Evolutionary conservation across 2,329 filamentous ascomycete species (phyloP).

Genomic region (Myrmaecium sp.): DNA sequence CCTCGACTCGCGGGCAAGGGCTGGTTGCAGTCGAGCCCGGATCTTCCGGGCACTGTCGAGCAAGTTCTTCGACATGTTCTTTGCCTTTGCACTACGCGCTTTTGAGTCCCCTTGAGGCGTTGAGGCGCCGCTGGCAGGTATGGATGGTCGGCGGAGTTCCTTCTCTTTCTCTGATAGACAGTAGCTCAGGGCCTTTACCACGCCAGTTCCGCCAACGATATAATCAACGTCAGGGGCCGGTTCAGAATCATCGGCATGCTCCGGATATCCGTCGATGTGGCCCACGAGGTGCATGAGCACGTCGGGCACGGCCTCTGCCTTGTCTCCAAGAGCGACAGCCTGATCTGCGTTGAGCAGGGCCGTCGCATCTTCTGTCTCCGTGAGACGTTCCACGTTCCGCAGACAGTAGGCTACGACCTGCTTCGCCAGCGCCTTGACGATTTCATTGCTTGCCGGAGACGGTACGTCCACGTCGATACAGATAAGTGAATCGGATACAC

Average conservation of each 20-base stretch:
- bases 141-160: conserved; percentile 24
- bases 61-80: conserved; percentile 85
- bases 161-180: conserved; percentile 70
- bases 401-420: conserved; percentile 92
- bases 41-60: conserved; percentile 82
- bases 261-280: conserved; percentile 36
- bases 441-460: conserved; percentile 61
- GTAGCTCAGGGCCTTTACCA: conserved; percentile 84
- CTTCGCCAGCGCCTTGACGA: conserved; percentile 81
- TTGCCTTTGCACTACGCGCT: conserved; percentile 44
- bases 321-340: conserved; percentile 27
- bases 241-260: conserved; percentile 42
- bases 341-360: background rate
- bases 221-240: conserved; percentile 80
- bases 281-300: conserved; percentile 79
- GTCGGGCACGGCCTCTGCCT: conserved; percentile 49
- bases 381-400: conserved; percentile 70
- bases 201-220: conserved; percentile 85
- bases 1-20: conserved; percentile 57
- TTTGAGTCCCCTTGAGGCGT: conserved; percentile 31
- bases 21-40: conserved; percentile 63
- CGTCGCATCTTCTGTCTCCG: conserved; percentile 38
- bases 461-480: conserved; percentile 88
- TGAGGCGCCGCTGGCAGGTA: conserved; percentile 32
- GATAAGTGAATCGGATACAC: conserved; percentile 67